Evolutionary conservation across 129 eudicot genomes (phyloP), one percentile per base, ranked within the genome.

Genomic region (Escallonia herrerae): DNA sequence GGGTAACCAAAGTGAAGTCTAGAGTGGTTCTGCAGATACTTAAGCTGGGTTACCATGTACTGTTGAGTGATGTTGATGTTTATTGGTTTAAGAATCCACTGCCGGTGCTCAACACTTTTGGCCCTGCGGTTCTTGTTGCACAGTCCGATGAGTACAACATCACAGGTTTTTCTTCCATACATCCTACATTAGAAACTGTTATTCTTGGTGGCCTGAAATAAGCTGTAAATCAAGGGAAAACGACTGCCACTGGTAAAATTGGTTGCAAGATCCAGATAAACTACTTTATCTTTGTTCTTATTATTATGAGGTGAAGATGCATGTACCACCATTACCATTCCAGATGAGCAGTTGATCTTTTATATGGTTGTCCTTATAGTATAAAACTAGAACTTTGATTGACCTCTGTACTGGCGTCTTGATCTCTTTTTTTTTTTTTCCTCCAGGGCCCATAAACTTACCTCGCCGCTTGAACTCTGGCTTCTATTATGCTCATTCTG

Each of bases 381-480:
- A 22, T 13, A 22, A 15, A 11, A 8, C 44, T 41, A 39, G 15
- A 56, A 10, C 58, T 53, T 37, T n/a, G 60, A 44, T 40, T 47
- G 13, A 22, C 33, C 15, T n/a, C 5, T 13, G 46, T 56, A 22
- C 15, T 60, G 51, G 43, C 12, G 9, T n/a, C 3, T 66, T 47
- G 66, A 39, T 22, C 11, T 6, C 56, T 22, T n/a, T 60, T 72
- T 6, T 63, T n/a, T n/a, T n/a, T n/a, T n/a, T n/a, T n/a, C n/a
- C 53, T 81, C 71, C 73, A 94, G 99, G 91, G 60, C 97, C 97
- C 49, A 84, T 94, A 67, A 94, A 94, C 78, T 71, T 89, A 67
- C 97, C 99, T 37, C 74, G 95, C 13, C 95, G 95, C 54, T 78
- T 86, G 68, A 94, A 94, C 71, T 94, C 99, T 45, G 97, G 99